phyloP scores from a whole-genome alignment of 768 basidiomycete species.

The Crucibulum laeve region DNA sequence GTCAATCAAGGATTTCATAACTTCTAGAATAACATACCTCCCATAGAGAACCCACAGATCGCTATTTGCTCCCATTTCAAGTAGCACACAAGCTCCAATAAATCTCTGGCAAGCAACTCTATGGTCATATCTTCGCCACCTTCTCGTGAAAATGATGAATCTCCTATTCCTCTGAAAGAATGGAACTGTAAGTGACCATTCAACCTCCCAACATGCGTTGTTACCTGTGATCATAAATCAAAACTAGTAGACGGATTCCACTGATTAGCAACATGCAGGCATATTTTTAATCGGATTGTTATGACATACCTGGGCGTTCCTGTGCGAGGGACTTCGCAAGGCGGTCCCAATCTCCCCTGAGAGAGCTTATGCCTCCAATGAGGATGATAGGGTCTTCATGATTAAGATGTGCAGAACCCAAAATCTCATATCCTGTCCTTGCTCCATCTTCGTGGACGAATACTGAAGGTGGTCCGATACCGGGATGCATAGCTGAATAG shows the following conservation, averaged over 20 bases:
- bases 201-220: too few species aligned
- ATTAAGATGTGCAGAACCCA: constrained; percentile 28
- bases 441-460: constrained; percentile 36
- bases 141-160: constrained; percentile 27
- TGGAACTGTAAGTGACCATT: not conserved
- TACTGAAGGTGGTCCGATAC: constrained; percentile 6
- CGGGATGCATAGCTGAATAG: not conserved
- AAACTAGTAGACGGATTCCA: constrained; percentile 21
- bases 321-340: constrained; percentile 26
- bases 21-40: constrained; percentile 23
- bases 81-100: constrained; percentile 29
- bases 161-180: constrained; percentile 37
- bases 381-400: constrained; percentile 32
- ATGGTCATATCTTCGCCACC: constrained; percentile 36
- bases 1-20: not conserved
- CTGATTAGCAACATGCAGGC: not conserved
- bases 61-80: constrained; percentile 37
- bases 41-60: constrained; percentile 50
- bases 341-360: constrained; percentile 34
- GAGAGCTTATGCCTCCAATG: constrained; percentile 35
- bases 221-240: constrained; percentile 36
- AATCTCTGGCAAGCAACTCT: constrained; percentile 40
- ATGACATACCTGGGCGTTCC: constrained; percentile 31
- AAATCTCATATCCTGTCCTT: constrained; percentile 33
- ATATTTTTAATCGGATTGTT: not conserved